Evolutionary conservation across 768 basidiomycete genomes (phyloP).

Genomic region (Leccinellum rugosiceps): DNA sequence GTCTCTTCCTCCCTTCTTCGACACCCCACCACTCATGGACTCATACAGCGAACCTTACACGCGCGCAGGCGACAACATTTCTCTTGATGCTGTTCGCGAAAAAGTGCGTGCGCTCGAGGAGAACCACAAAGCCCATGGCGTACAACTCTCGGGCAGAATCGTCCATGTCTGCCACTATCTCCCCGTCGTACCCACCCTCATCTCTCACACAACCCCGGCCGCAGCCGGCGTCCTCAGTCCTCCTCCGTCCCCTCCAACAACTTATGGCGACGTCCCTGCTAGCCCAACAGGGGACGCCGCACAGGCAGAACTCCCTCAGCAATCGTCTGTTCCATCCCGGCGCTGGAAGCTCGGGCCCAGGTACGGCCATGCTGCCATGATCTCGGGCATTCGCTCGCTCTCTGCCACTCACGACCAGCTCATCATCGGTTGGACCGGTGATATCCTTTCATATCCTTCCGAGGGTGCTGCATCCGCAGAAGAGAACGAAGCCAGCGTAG

Average conservation of each 20-base stretch:
- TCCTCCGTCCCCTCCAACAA: constrained; percentile 73
- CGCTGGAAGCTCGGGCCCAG: constrained; percentile 77
- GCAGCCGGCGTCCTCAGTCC: constrained; percentile 60
- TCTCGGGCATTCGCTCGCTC: constrained; percentile 86
- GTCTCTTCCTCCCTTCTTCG: neutral
- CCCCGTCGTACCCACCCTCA: constrained; percentile 68
- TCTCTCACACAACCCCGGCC: constrained; percentile 32
- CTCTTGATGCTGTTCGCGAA: constrained; percentile 68
- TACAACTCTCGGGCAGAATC: constrained; percentile 80
- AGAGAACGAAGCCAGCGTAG: constrained; percentile 8
- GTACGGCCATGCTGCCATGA: constrained; percentile 93
- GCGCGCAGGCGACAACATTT: constrained; percentile 59
- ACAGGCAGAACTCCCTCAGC: neutral
- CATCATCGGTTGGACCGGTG: constrained; percentile 93
- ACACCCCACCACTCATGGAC: constrained; percentile 46
- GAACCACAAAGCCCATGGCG: constrained; percentile 64
- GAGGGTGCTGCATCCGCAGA: constrained; percentile 29
- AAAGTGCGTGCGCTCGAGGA: constrained; percentile 72
- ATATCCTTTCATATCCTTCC: constrained; percentile 55
- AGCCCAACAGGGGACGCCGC: constrained; percentile 26
- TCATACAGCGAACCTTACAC: constrained; percentile 72
- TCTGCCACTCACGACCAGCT: constrained; percentile 84
- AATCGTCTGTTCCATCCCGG: constrained; percentile 16
- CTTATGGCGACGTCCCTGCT: constrained; percentile 44
- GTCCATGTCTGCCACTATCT: constrained; percentile 92